A percentile compares a stretch with the other conserved stretches of the same genome.
Conservation (phyloP, 345 rosid species). For the Brassica cretica region DNA sequence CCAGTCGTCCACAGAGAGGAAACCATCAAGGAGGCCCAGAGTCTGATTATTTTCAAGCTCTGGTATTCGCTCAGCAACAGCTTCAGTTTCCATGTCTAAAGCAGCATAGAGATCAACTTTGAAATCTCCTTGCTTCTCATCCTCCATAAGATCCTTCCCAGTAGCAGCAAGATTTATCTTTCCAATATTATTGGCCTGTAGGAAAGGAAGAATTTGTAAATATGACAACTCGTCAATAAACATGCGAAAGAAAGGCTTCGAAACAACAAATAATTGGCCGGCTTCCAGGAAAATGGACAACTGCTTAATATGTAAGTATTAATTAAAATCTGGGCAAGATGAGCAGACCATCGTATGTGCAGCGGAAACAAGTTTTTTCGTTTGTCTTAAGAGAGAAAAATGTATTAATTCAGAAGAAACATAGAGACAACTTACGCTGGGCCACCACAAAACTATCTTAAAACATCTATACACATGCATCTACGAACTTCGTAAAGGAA, state of each 20-base stretch:
- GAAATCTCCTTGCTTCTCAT: constrained; percentile 97
- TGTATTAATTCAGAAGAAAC: background rate
- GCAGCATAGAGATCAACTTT: constrained; percentile 88
- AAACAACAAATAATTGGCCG: constrained; percentile 17
- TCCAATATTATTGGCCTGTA: constrained; percentile 96
- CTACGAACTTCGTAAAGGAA: constrained; percentile 12
- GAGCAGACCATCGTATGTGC: constrained; percentile 10
- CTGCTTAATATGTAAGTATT: background rate
- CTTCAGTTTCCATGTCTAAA: constrained; percentile 89
- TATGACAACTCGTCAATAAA: constrained; percentile 1
- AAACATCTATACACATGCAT: constrained; percentile 9
- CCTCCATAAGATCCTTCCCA: constrained; percentile 99
- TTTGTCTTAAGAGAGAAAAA: background rate
- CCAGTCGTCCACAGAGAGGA: constrained; percentile 97
- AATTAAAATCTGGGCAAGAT: background rate
- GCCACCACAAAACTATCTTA: constrained; percentile 23
- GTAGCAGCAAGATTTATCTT: constrained; percentile 98
- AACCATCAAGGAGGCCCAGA: constrained; percentile 89
- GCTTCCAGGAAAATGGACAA: constrained; percentile 19
- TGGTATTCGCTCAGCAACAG: constrained; percentile 68
- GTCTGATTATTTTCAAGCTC: constrained; percentile 90
- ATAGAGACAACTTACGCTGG: constrained; percentile 7
- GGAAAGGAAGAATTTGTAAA: constrained; percentile 8
- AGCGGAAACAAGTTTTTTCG: constrained; percentile 14
- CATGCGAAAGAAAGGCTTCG: constrained; percentile 14